Conservation (phyloP, 495 filamentous ascomycete genomes). For the Parathielavia appendiculata region DNA sequence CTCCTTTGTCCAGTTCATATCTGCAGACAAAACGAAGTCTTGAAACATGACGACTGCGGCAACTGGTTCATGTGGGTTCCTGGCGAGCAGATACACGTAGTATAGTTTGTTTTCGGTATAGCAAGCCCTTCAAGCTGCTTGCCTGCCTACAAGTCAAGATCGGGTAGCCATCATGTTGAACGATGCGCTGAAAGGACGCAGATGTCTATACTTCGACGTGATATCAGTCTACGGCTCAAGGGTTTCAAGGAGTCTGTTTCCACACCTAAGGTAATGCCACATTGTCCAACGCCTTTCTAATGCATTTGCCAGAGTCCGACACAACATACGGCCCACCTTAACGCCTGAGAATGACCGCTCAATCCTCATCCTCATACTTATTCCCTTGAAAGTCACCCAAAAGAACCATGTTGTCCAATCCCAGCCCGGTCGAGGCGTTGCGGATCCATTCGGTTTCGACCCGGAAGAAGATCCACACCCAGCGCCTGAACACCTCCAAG, state of each 20-base stretch:
- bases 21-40: neutral
- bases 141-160: neutral
- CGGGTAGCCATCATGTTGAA: neutral
- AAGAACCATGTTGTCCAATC: conserved; percentile 39
- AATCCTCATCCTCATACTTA: conserved; percentile 41
- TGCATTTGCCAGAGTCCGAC: conserved; percentile 1
- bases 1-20: neutral
- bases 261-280: conserved; percentile 11
- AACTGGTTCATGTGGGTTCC: neutral
- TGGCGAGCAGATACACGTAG: neutral
- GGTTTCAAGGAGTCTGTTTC: neutral
- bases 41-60: neutral
- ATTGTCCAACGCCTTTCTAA: conserved; percentile 10
- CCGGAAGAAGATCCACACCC: conserved; percentile 96
- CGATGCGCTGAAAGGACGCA: neutral
- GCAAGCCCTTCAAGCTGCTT: neutral
- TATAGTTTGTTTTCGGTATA: neutral
- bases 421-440: conserved; percentile 34
- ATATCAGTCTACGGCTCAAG: neutral
- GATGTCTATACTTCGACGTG: neutral
- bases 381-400: conserved; percentile 42
- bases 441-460: conserved; percentile 86
- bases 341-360: neutral
- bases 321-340: neutral
- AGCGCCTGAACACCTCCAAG: conserved; percentile 78